Conservation (phyloP, 306 rosid species). For the Prunus armeniaca region DNA sequence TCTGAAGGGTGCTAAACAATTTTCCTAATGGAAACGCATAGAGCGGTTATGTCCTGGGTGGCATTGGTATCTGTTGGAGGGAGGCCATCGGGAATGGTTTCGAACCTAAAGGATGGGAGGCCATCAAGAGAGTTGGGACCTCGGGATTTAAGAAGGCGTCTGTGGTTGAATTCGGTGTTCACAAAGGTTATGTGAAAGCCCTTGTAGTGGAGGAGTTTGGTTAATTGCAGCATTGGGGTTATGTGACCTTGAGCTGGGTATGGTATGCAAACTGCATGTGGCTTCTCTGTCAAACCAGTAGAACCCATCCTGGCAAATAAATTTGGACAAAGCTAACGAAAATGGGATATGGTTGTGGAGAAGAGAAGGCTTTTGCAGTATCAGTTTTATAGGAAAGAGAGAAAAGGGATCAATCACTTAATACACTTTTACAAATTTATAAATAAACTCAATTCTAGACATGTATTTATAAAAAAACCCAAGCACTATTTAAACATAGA, state of each 20-base stretch:
- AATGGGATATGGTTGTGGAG: not conserved
- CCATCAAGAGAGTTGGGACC: constrained; percentile 24
- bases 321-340: not conserved
- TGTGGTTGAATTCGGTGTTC: constrained; percentile 30
- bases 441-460: too few relatives aligned
- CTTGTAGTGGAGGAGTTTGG: constrained; percentile 32
- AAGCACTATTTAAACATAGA: too few relatives aligned
- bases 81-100: constrained; percentile 32
- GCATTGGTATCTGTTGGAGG: constrained; percentile 21
- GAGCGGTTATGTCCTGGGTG: constrained; percentile 12
- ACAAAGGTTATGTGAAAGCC: constrained; percentile 40
- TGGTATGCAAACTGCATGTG: constrained; percentile 28
- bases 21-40: not conserved
- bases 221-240: constrained; percentile 31
- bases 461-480: too few relatives aligned
- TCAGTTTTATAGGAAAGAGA: too few relatives aligned
- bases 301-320: not conserved
- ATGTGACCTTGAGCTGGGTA: constrained; percentile 40
- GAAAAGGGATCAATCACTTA: too few relatives aligned
- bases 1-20: constrained; percentile 15
- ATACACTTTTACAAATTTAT: too few relatives aligned
- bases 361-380: not conserved
- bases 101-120: constrained; percentile 28
- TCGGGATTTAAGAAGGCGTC: constrained; percentile 29
- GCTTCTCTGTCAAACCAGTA: not conserved